Conservation (phyloP, 2,329 filamentous ascomycete species). For the Reticulascus tulasneorum region DNA sequence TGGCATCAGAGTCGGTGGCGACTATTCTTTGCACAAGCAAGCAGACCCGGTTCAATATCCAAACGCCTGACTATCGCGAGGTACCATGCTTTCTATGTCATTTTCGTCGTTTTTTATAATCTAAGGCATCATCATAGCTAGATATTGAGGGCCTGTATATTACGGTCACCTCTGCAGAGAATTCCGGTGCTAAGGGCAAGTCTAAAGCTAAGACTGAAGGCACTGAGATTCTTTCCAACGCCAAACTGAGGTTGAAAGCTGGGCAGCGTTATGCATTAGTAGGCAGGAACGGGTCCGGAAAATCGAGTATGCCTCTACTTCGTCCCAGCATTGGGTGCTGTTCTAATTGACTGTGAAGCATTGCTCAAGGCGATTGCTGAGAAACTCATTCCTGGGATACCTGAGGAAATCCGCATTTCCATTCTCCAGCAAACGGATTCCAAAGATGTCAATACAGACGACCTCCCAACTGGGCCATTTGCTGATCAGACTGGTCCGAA, state of each 20-base stretch:
- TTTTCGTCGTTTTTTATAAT: neutral
- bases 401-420: conserved; percentile 59
- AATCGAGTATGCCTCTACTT: conserved; percentile 58
- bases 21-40: conserved; percentile 61
- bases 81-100: conserved; percentile 28
- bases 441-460: conserved; percentile 23
- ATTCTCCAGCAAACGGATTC: conserved; percentile 65
- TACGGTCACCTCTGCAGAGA: conserved; percentile 49
- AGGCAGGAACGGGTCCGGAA: conserved; percentile 78
- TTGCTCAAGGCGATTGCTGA: conserved; percentile 71
- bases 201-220: conserved; percentile 39
- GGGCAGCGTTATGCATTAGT: conserved; percentile 73
- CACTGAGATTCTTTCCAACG: conserved; percentile 67
- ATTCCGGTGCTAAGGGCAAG: conserved; percentile 47
- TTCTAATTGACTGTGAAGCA: conserved; percentile 36
- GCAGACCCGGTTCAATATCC: conserved; percentile 63
- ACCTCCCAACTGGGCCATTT: conserved; percentile 1
- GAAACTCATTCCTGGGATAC: conserved; percentile 73
- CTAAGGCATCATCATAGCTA: conserved; percentile 40
- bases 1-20: conserved; percentile 44
- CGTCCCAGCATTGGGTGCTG: neutral
- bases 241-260: conserved; percentile 67
- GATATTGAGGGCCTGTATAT: conserved; percentile 72
- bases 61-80: conserved; percentile 51
- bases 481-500: conserved; percentile 21